Conservation (phyloP, 2,329 filamentous ascomycete genomes). For the Exophiala spinifera region DNA sequence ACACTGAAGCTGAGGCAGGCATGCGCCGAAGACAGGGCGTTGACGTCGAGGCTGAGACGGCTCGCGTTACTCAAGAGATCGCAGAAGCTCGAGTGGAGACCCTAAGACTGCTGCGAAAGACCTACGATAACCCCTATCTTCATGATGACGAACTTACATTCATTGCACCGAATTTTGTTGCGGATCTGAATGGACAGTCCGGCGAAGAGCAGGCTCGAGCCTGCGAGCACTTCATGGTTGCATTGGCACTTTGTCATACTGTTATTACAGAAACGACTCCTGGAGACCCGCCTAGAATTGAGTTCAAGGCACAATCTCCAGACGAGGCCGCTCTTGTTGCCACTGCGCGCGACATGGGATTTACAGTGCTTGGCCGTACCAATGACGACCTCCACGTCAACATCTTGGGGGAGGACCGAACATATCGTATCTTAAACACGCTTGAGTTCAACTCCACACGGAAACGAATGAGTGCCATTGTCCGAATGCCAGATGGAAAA, state of each 20-base stretch:
- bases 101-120: constrained; percentile 66
- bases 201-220: constrained; percentile 73
- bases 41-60: constrained; percentile 76
- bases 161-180: constrained; percentile 82
- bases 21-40: constrained; percentile 91
- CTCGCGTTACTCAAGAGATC: constrained; percentile 71
- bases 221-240: constrained; percentile 89
- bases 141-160: constrained; percentile 89
- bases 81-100: constrained; percentile 71
- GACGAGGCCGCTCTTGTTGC: constrained; percentile 93
- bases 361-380: constrained; percentile 80
- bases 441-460: constrained; percentile 96
- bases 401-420: constrained; percentile 77
- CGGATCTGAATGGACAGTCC: constrained; percentile 74
- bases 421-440: constrained; percentile 86
- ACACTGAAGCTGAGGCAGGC: constrained; percentile 92
- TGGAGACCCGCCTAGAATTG: constrained; percentile 84
- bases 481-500: constrained; percentile 85
- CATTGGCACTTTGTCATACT: constrained; percentile 90
- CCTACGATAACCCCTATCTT: constrained; percentile 87
- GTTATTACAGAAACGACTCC: constrained; percentile 88
- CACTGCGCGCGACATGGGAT: constrained; percentile 92
- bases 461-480: constrained; percentile 97
- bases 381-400: constrained; percentile 81
- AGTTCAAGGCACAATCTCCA: constrained; percentile 95